Evolutionary conservation across 495 filamentous ascomycete species (phyloP), one percentile per base, ranked within the genome.

Genomic region (Xylaria venustula): DNA sequence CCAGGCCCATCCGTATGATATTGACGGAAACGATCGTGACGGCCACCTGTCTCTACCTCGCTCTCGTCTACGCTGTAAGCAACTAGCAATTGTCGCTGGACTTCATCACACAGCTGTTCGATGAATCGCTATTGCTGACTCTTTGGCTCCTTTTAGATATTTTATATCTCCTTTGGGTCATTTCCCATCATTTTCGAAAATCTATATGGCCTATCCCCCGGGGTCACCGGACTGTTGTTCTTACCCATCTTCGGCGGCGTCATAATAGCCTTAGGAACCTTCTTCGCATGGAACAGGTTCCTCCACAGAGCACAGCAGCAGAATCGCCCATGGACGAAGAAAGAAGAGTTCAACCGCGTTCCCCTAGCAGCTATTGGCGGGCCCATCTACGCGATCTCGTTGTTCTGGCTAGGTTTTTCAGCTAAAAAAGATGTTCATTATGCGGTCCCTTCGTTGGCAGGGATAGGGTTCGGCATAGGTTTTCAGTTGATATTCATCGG

Each of bases 381-480:
- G 0, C 85, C 87, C 0, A 73, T 85, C 17, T 83, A 90, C 51
- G 81, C 80, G 2, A 69, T 86, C 36, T 78, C 76, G 19, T 73
- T 90, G 41, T 92, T 92, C 75, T 93, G 89, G 90, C 77, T 88
- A 14, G 89, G 83, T 19, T 91, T 86, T 85, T 82, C 86, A 2
- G 83, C 88, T 1, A 75, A 75, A 3, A 47, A 73, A 2, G 71
- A 65, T 19, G 76, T 90, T 9, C 80, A 83, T 58, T 90, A 85
- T 77, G 78, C 84, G n/a, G 82, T 85, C 3, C 88, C 88, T 0
- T 78, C 85, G 20, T 64, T 90, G 2, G 81, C 85, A 0, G 88
- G 87, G 0, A 65, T 91, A 9, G 73, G 86, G 1, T 92, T 91
- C 62, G 90, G 90, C 17, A 75, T 86, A 30, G 89, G 87, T 7